Evolutionary conservation across 192 early-diverging fungal species (phyloP).

Genomic region (Umbelopsis vinacea): DNA sequence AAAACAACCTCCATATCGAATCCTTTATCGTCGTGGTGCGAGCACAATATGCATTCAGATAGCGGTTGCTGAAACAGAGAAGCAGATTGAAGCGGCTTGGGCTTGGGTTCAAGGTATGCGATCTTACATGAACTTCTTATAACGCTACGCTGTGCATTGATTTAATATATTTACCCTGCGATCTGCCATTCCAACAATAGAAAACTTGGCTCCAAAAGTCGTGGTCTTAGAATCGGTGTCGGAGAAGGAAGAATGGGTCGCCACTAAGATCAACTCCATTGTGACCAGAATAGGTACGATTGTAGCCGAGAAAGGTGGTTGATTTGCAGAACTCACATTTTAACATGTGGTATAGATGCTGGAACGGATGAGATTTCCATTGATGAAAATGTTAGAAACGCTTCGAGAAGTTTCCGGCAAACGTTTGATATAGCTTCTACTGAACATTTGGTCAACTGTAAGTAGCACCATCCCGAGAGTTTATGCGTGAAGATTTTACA

Average conservation of each 20-base stretch:
- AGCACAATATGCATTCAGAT: slow-evolving; percentile 73
- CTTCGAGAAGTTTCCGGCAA: slow-evolving; percentile 86
- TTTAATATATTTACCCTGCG: background rate
- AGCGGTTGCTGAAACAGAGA: slow-evolving; percentile 82
- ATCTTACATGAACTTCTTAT: background rate
- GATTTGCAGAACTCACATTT: background rate
- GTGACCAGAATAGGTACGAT: slow-evolving; percentile 75
- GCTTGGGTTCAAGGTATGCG: slow-evolving; percentile 79
- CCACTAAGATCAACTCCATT: slow-evolving; percentile 89
- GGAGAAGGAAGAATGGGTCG: slow-evolving; percentile 86
- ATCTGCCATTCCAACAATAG: slow-evolving; percentile 38
- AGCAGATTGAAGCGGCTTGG: slow-evolving; percentile 90
- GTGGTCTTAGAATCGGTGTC: slow-evolving; percentile 71
- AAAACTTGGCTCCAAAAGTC: slow-evolving; percentile 78
- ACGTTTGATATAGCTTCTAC: slow-evolving; percentile 79
- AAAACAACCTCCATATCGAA: slow-evolving; percentile 90
- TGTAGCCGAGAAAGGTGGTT: background rate
- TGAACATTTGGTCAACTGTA: slow-evolving; percentile 92
- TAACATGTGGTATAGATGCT: slow-evolving; percentile 49
- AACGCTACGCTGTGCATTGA: background rate
- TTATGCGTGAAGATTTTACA: background rate
- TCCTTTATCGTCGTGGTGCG: slow-evolving; percentile 72
- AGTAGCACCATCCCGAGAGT: background rate
- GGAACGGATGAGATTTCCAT: slow-evolving; percentile 79
- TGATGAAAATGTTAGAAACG: slow-evolving; percentile 87